phyloP scores from a whole-genome alignment of 768 basidiomycete genomes.

The Mycena maculata region DNA sequence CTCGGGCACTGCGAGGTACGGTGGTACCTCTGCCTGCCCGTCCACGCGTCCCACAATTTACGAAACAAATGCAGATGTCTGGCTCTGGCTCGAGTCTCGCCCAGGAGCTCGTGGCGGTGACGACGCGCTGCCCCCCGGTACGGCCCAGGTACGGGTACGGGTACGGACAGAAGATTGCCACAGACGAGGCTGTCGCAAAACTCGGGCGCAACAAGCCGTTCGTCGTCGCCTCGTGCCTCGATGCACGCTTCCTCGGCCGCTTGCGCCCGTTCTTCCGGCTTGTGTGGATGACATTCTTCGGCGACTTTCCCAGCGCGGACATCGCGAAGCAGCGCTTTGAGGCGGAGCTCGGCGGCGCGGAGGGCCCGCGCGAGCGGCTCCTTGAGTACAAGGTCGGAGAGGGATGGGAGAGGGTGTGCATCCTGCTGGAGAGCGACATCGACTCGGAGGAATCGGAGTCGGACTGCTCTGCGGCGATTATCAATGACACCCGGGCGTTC shows the following conservation, averaged over 20 bases:
- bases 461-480: not conserved
- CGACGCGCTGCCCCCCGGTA: not conserved
- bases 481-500: conserved; percentile 23
- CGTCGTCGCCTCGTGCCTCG: conserved; percentile 29
- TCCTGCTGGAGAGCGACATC: conserved; percentile 21
- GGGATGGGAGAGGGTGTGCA: conserved; percentile 30
- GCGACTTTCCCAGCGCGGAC: conserved; percentile 30
- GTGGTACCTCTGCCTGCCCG: too few relatives aligned
- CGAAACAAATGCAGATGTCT: too few relatives aligned
- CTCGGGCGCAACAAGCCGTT: conserved; percentile 31
- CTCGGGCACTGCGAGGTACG: conserved; percentile 30
- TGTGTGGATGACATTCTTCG: conserved; percentile 32
- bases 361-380: conserved; percentile 15
- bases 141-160: too few relatives aligned
- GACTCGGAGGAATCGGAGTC: conserved; percentile 7
- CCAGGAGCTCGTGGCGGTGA: conserved; percentile 17
- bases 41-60: too few relatives aligned
- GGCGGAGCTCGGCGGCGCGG: conserved; percentile 15
- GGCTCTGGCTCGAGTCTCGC: conserved; percentile 10
- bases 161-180: conserved; percentile 3
- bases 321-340: conserved; percentile 24
- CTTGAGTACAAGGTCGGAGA: conserved; percentile 29
- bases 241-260: conserved; percentile 24
- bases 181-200: conserved; percentile 15
- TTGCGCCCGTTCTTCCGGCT: conserved; percentile 27